These are phyloP conservation scores for Hypomyces perniciosus DNA, from an alignment of 2,329 filamentous ascomycete genomes.

Conservation along the genomic window DNA sequence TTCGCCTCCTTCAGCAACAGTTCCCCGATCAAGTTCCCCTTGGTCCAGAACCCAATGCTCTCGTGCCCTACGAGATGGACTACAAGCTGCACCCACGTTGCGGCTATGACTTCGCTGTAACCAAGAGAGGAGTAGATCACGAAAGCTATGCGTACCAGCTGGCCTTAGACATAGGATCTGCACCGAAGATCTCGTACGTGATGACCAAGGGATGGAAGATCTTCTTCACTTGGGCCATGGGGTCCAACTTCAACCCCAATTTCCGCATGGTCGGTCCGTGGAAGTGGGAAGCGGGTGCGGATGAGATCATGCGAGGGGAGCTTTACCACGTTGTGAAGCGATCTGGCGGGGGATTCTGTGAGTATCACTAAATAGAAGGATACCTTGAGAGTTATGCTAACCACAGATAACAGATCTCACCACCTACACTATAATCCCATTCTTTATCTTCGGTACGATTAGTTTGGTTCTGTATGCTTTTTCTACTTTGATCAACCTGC, in stretches of 20 bases:
- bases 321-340: constrained; percentile 33
- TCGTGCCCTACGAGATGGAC: constrained; percentile 32
- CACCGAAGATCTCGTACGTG: constrained; percentile 32
- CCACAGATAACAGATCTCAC: constrained; percentile 22
- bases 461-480: constrained; percentile 23
- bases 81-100: constrained; percentile 33
- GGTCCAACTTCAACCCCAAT: constrained; percentile 44
- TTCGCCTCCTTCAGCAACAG: constrained; percentile 30
- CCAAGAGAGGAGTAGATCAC: constrained; percentile 40
- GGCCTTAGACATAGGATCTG: constrained; percentile 40
- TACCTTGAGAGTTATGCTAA: constrained; percentile 10
- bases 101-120: constrained; percentile 27
- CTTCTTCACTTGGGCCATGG: constrained; percentile 41
- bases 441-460: constrained; percentile 30
- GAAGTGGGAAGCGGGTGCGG: constrained; percentile 31
- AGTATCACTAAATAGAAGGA: constrained; percentile 16
- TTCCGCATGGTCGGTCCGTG: constrained; percentile 42
- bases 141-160: constrained; percentile 46
- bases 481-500: neutral
- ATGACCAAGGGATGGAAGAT: constrained; percentile 31
- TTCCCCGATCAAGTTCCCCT: constrained; percentile 19
- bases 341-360: constrained; percentile 32
- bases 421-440: constrained; percentile 31
- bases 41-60: constrained; percentile 16
- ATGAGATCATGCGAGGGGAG: constrained; percentile 35